phyloP scores from a whole-genome alignment of 1,284 basidiomycete genomes.

The Kalmanozyma brasiliensis region DNA sequence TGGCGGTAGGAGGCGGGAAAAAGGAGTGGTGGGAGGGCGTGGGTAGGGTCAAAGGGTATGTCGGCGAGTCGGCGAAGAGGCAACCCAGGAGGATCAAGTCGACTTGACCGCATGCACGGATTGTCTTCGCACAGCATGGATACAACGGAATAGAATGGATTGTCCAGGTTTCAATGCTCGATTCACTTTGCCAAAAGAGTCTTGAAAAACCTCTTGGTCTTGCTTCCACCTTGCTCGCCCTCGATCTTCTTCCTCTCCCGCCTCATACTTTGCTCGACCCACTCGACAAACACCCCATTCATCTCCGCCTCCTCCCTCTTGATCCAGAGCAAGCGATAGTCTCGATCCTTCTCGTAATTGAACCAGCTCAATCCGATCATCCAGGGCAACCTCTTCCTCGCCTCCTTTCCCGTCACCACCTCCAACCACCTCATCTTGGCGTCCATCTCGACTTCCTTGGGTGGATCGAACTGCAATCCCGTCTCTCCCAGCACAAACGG shows the following conservation, averaged over 20 bases:
- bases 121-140: not conserved
- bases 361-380: slow-evolving; percentile 32
- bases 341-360: slow-evolving; percentile 44
- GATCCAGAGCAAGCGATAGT: slow-evolving; percentile 26
- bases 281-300: slow-evolving; percentile 13
- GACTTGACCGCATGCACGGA: not conserved
- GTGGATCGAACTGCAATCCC: slow-evolving; percentile 29
- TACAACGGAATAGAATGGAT: not conserved
- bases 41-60: slow-evolving; percentile 7
- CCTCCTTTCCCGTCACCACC: slow-evolving; percentile 12
- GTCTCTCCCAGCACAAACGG: slow-evolving; percentile 40
- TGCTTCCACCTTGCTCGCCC: not conserved
- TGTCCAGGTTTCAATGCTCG: not conserved
- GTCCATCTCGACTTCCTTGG: not conserved
- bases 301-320: not conserved
- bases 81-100: slow-evolving; percentile 5
- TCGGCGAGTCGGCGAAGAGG: slow-evolving; percentile 5
- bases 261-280: not conserved
- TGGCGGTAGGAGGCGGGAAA: not conserved
- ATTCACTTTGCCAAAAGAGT: slow-evolving; percentile 20
- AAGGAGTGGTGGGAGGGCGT: slow-evolving; percentile 6
- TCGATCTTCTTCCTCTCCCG: not conserved
- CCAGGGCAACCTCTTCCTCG: slow-evolving; percentile 5
- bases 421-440: slow-evolving; percentile 29
- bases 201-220: slow-evolving; percentile 30